A percentile compares a stretch with the other conserved stretches of the same genome.
These are phyloP conservation scores for Pythium apleroticum DNA, from an alignment of 352 stramenopile species.

Conservation along the genomic window DNA sequence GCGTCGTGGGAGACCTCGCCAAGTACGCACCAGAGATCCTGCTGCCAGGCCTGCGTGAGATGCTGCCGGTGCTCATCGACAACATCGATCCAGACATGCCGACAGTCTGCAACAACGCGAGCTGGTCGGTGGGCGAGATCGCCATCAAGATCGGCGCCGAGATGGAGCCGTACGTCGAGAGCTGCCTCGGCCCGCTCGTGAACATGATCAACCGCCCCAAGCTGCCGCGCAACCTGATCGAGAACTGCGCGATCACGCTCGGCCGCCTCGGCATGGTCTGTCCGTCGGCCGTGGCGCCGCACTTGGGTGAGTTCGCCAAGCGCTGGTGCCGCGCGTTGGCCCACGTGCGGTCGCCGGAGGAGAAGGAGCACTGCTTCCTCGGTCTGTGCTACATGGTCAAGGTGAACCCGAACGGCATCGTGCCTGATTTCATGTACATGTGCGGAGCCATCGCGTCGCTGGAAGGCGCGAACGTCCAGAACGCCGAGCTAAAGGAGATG, in stretches of 20 bases:
- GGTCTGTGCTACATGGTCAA: slow-evolving; percentile 91
- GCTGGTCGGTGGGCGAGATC: slow-evolving; percentile 91
- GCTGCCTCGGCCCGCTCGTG: slow-evolving; percentile 65
- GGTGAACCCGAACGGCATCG: slow-evolving; percentile 86
- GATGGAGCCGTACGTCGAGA: slow-evolving; percentile 83
- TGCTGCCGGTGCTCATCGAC: slow-evolving; percentile 83
- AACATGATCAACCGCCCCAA: slow-evolving; percentile 88
- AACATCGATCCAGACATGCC: slow-evolving; percentile 88
- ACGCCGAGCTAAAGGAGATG: slow-evolving; percentile 82
- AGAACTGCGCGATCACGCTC: slow-evolving; percentile 91
- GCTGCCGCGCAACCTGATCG: slow-evolving; percentile 83
- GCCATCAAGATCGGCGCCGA: slow-evolving; percentile 80
- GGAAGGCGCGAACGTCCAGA: slow-evolving; percentile 75
- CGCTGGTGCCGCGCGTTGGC: slow-evolving; percentile 86
- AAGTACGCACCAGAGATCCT: slow-evolving; percentile 82
- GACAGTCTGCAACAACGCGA: slow-evolving; percentile 92
- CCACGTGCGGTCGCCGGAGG: slow-evolving; percentile 77
- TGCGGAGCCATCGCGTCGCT: slow-evolving; percentile 86
- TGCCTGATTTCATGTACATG: slow-evolving; percentile 91
- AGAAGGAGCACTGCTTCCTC: slow-evolving; percentile 91
- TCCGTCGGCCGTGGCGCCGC: slow-evolving; percentile 74
- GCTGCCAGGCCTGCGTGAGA: slow-evolving; percentile 64
- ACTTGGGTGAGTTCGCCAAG: slow-evolving; percentile 86
- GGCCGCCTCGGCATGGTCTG: slow-evolving; percentile 86
- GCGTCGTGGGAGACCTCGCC: slow-evolving; percentile 86